Base-by-base conservation (phyloP, 805 yeast genomes). In the Millerozyma acaciae region DNA sequence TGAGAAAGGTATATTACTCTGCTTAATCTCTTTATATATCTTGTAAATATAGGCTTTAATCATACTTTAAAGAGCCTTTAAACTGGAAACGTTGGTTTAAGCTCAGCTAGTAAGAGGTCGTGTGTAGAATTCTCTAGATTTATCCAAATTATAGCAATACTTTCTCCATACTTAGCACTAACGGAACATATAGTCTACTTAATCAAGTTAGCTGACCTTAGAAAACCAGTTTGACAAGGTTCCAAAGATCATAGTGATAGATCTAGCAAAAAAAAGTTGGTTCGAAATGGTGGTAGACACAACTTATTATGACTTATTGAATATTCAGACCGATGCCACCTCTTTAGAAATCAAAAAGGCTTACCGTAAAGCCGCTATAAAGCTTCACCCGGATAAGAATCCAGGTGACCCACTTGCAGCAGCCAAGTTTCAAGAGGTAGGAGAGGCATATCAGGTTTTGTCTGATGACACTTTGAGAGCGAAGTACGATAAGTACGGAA, bases 1-100 rank as follows among this genome's bases (percentile, higher is more conserved):
- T 93, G 53, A 82, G 94, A 60, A 85, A 84, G 66, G 79, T 86
- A 26, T 93, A 90, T 68, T 88, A 87, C 60, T 76, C 84, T 22
- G 60, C 63, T 28, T 63, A 47, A 32, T 33, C 15, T 13, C 10
- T 8, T 23, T 12, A 20, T 15, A 23, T 15, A 8, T 23, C 37
- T 35, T 40, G 39, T 40, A 40, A 32, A 39, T 35, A 33, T 16
- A 18, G 21, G 28, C 26, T n/a, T 23, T 10, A 13, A 15, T 26
- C 18, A 7, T 8, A 8, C 18, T 21, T 10, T 21, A 21, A 9
- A 10, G 10, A 8, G 10, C 12, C 7, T 7, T 13, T 23, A 7
- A 23, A 7, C 14, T 23, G 7, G 12, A 23, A 15, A 23, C 14
- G 14, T 23, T 23, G 26, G 12, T 5, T 5, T 5, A 23, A 23